phyloP scores from a whole-genome alignment of 768 basidiomycete genomes.

The Kwoniella mangroviensis region DNA sequence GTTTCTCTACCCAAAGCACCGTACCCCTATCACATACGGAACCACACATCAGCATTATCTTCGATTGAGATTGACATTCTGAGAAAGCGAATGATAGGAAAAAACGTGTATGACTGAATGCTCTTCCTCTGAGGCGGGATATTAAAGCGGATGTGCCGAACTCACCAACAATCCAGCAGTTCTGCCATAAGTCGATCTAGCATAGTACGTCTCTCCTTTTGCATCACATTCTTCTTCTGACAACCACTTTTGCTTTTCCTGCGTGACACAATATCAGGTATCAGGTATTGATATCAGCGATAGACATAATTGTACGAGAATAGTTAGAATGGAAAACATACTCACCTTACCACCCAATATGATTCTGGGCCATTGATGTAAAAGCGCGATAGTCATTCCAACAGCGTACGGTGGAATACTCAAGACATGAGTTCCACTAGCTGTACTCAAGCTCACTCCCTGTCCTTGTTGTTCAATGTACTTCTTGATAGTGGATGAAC shows the following conservation, averaged over 20 bases:
- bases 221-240: slow-evolving; percentile 32
- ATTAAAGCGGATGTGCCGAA: neutral
- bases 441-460: slow-evolving; percentile 45
- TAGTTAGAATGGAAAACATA: neutral
- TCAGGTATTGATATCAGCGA: too few species aligned
- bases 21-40: slow-evolving; percentile 40
- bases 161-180: slow-evolving; percentile 53
- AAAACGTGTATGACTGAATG: too few species aligned
- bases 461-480: slow-evolving; percentile 9
- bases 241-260: slow-evolving; percentile 42
- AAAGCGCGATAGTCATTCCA: slow-evolving; percentile 36
- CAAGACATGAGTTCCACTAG: slow-evolving; percentile 53
- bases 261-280: neutral
- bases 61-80: slow-evolving; percentile 5
- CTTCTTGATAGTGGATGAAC: slow-evolving; percentile 5
- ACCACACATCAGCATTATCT: neutral
- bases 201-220: slow-evolving; percentile 33
- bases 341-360: slow-evolving; percentile 40
- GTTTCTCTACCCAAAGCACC: slow-evolving; percentile 55
- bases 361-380: slow-evolving; percentile 43
- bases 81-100: neutral
- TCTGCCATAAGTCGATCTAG: slow-evolving; percentile 36
- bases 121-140: too few species aligned
- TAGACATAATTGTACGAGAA: too few species aligned
- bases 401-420: slow-evolving; percentile 53